Percentiles rank a stretch among this genome's conserved stretches.
phyloP scores from a whole-genome alignment of 139 green algal genomes.

The Yamagishiella unicocca region DNA sequence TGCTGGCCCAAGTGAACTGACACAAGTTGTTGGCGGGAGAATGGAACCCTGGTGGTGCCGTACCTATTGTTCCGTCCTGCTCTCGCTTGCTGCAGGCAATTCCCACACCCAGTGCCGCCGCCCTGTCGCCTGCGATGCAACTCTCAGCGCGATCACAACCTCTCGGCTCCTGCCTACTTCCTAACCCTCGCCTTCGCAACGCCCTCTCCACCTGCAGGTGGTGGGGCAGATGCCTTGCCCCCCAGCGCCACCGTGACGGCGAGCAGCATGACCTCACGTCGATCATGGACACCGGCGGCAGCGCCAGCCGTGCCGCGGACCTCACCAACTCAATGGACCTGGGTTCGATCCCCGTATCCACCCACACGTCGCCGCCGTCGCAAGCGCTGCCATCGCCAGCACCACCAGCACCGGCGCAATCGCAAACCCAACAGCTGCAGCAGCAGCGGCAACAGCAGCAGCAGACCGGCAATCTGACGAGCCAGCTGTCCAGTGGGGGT shows the following conservation, averaged over 20 bases:
- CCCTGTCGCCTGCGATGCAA: too few relatives aligned
- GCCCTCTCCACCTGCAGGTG: constrained; percentile 12
- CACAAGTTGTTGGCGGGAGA: too few relatives aligned
- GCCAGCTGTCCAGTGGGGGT: not conserved
- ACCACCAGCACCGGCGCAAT: not conserved
- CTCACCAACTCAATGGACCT: too few relatives aligned
- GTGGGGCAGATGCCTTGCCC: constrained; percentile 3
- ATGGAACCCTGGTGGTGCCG: too few relatives aligned
- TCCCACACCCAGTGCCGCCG: too few relatives aligned
- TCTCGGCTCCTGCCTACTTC: too few relatives aligned
- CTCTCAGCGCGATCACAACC: too few relatives aligned
- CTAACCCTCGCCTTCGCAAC: too few relatives aligned
- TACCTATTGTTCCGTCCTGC: too few relatives aligned
- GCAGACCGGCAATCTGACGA: not conserved
- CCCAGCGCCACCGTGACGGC: not conserved
- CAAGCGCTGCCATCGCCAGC: not conserved
- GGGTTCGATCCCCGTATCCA: not conserved
- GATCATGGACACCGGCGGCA: not conserved
- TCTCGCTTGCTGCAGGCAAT: too few relatives aligned
- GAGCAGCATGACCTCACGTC: not conserved
- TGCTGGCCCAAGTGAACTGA: too few relatives aligned
- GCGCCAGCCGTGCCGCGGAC: not conserved
- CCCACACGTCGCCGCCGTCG: not conserved
- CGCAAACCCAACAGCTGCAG: not conserved
- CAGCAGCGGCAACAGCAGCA: not conserved